Base-by-base conservation (phyloP, 805 yeast species). In the Blastobotrys mokoenaii region DNA sequence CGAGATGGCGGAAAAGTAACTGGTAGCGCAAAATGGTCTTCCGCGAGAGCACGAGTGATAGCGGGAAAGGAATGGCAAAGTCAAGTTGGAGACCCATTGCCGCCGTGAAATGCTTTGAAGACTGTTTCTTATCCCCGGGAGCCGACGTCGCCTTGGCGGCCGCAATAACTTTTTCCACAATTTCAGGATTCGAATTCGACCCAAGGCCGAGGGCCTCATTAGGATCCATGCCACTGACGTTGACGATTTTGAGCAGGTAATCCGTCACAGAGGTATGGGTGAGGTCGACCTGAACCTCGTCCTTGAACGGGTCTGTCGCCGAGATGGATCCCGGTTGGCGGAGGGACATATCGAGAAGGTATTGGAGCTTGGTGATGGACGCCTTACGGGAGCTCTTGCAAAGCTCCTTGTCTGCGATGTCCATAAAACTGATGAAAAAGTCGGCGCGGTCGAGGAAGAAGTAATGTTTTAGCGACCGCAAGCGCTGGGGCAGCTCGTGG, bases 11-110 rank as follows among this genome's bases (percentile, higher is more conserved):
- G 54, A 84, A 86, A 40, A 88, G 66, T 31, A 86, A 67, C 60
- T 90, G 96, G 58, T 82, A 87, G 51, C 93, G 86, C 41, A 79
- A 72, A 14, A 86, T 67, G 20, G 81, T 77, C 12, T 87, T 82
- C 45, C 80, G 75, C 14, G 84, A 78, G 1, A 87, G 66, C 1
- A 93, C 70, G 20, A 90, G 68, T 56, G 87, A 87, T 41, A 87
- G 64, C 0, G 99, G 99, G 59, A 86, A 93, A 2, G 97, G 96
- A 17, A 89, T 59, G 32, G 50, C 50, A 46, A 66, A 62, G 38
- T 67, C 69, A 18, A 69, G 55, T 49, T 66, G 66, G 30, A 69
- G 40, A 0, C 65, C 67, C 44, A 61, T 61, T 7, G 55, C 43
- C 2, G 66, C 69, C 2, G 55, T 51, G 22, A 60, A 41, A 10